Percentiles rank a stretch among this genome's conserved stretches.
These are phyloP conservation scores for Xylariaceae sp. DNA, from an alignment of 2,329 filamentous ascomycete genomes.

Conservation along the genomic window DNA sequence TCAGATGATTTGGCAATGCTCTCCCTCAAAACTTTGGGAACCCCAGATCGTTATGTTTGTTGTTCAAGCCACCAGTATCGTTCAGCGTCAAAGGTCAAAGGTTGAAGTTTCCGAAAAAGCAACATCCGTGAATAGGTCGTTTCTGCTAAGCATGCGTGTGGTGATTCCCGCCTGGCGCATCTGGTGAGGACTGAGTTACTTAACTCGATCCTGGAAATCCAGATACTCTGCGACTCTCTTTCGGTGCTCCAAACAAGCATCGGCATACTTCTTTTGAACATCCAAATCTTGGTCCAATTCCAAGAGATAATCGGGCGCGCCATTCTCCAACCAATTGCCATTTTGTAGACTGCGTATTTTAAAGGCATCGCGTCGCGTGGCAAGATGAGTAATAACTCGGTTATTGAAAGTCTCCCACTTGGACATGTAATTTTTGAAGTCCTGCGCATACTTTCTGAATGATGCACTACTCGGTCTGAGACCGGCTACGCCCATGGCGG, in stretches of 20 bases:
- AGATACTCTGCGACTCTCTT: constrained; percentile 53
- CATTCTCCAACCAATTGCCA: constrained; percentile 43
- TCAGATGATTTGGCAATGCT: neutral
- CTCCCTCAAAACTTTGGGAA: neutral
- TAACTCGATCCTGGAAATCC: constrained; percentile 40
- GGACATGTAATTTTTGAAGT: constrained; percentile 50
- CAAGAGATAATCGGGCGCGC: constrained; percentile 51
- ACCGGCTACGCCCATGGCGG: constrained; percentile 38
- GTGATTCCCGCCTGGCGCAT: neutral
- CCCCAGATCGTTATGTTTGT: neutral
- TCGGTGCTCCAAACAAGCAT: constrained; percentile 56
- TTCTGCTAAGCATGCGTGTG: neutral
- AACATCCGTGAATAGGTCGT: neutral
- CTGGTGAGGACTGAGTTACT: constrained; percentile 23
- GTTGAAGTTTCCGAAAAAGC: neutral
- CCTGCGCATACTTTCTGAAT: constrained; percentile 48
- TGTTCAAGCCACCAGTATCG: constrained; percentile 3
- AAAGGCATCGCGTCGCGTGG: constrained; percentile 43
- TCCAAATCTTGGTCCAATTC: constrained; percentile 60
- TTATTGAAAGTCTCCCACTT: constrained; percentile 48
- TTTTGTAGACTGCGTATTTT: constrained; percentile 36
- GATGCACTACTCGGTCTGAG: constrained; percentile 38
- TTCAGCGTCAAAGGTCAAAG: neutral
- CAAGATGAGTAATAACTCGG: constrained; percentile 51
- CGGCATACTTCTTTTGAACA: constrained; percentile 55